Conservation (phyloP, 2,329 filamentous ascomycete species). For the Metarhizium brunneum region DNA sequence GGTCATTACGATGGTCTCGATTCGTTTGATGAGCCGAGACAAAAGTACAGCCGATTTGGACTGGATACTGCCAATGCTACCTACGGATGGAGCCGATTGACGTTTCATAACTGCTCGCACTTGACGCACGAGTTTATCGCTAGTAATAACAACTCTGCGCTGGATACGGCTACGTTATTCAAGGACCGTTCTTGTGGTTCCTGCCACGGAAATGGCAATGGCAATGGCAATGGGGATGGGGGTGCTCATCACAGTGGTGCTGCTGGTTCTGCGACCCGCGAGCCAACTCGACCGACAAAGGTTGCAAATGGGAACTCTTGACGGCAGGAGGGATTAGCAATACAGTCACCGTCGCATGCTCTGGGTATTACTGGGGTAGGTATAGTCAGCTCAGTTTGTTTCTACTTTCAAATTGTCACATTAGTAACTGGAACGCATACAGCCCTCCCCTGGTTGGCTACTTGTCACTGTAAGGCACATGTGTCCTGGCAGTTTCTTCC, state of each 20-base stretch:
- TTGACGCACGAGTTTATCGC: slow-evolving; percentile 27
- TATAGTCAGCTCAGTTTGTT: no score
- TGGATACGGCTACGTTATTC: slow-evolving; percentile 21
- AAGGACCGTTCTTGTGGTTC: neutral
- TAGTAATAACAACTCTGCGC: slow-evolving; percentile 17
- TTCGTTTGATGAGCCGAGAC: neutral
- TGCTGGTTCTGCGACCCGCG: neutral
- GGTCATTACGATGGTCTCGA: slow-evolving; percentile 21
- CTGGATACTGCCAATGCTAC: slow-evolving; percentile 19
- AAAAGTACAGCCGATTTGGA: slow-evolving; percentile 14
- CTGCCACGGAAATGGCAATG: neutral
- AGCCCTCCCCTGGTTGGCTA: no score
- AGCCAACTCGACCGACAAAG: neutral
- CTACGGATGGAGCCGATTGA: slow-evolving; percentile 17
- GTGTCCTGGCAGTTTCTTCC: no score
- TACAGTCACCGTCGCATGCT: no score
- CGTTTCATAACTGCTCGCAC: slow-evolving; percentile 30
- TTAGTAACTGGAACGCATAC: no score
- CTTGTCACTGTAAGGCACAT: no score
- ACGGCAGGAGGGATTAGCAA: no score
- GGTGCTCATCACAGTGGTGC: neutral
- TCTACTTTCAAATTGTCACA: no score
- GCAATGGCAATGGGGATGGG: neutral
- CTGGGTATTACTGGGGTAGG: no score
- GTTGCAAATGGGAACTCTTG: neutral